Evolutionary conservation across 2,329 filamentous ascomycete genomes (phyloP).

Genomic region (Rutstroemia sp.): DNA sequence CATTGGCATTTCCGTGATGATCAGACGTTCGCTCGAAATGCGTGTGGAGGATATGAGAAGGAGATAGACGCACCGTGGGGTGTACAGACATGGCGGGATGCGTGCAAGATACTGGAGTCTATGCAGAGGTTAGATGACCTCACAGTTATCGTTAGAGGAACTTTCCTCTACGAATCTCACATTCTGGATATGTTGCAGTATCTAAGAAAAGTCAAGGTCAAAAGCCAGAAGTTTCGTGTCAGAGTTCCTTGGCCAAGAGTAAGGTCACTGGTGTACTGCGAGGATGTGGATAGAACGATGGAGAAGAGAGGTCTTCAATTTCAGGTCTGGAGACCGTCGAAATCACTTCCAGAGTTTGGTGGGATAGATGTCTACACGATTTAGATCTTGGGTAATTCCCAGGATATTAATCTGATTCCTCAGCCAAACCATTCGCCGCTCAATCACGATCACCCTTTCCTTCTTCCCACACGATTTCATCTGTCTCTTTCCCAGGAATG

Average conservation of each 20-base stretch:
- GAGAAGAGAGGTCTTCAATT: background rate
- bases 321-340: background rate
- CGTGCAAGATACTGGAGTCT: background rate
- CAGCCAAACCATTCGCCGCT: too few relatives aligned
- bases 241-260: background rate
- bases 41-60: background rate
- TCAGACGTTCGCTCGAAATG: background rate
- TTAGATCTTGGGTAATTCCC: background rate
- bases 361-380: background rate
- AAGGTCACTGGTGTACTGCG: background rate
- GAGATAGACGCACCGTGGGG: background rate
- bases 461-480: background rate
- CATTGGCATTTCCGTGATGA: background rate
- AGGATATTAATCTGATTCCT: too few relatives aligned
- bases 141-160: background rate
- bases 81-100: background rate
- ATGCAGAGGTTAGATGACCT: background rate
- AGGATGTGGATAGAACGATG: background rate
- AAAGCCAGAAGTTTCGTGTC: background rate
- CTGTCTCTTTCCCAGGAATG: too few relatives aligned
- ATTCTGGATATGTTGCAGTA: background rate
- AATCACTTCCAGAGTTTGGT: background rate
- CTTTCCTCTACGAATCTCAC: background rate
- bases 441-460: background rate
- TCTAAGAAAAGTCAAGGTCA: background rate